Evolutionary conservation across 2,329 filamentous ascomycete genomes (phyloP), one percentile per base, ranked within the genome.

Genomic region (Xylariales sp.): DNA sequence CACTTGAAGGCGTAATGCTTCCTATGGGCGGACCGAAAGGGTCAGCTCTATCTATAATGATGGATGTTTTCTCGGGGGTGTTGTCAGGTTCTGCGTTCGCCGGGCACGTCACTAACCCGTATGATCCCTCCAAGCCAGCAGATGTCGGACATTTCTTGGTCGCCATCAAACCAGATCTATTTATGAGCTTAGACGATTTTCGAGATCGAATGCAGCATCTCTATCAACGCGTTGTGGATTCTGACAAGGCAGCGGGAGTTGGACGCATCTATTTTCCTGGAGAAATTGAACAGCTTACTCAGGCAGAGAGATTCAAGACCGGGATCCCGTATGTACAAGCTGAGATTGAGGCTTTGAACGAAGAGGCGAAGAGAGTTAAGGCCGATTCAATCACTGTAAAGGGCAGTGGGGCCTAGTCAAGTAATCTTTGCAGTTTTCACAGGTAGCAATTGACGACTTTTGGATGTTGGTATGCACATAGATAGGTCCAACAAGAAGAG

Each of bases 21-120:
- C 86, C 87, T 0, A 89, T 93, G 84, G 86, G 86, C 3, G 87
- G 88, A 0, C 86, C 87, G 0, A 93, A 93, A 60, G 88, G 88
- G 0, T 86, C 82, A 2, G 88, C 76, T 0, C 60, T 93, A 29
- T 69, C 84, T 1, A 78, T 93, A 42, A 91, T 89, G 84, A 93
- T 93, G 88, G 86, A 93, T 56, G 84, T 94, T 2, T 91, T 93
- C 56, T 89, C 85, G 0, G 87, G 86, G 0, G 82, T 86, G 0
- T 54, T 93, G 0, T 88, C 84, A 0, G 58, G 58, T 51, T 83
- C 81, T 22, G 86, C 86, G 0, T 93, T 88, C 61, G 88, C 85
- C 0, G 86, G 86, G 0, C 71, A 85, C 53, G 87, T 93, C 14
- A 85, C 81, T 0, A 78, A 78, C 14, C 88, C 87, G 0, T 93